Evolutionary conservation across 2,329 filamentous ascomycete genomes (phyloP).

Genomic region (Mariannaea sp.): DNA sequence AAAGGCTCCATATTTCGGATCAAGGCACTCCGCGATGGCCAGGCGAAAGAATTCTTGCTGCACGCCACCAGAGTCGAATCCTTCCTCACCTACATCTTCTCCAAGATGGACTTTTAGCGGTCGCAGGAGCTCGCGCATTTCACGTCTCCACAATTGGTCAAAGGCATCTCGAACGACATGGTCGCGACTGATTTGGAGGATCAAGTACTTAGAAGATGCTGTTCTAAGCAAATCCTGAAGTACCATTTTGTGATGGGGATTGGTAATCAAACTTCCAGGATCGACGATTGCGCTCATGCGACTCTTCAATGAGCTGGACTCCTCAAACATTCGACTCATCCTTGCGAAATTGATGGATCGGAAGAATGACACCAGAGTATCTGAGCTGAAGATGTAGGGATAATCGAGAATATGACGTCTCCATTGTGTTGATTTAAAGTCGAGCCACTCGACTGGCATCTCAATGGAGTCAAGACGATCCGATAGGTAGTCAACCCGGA

Average conservation of each 20-base stretch:
- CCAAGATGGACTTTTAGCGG: conserved; percentile 89
- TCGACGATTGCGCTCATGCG: conserved; percentile 62
- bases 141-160: conserved; percentile 86
- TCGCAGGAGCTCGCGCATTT: conserved; percentile 79
- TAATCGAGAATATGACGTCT: conserved; percentile 78
- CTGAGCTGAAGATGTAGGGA: conserved; percentile 76
- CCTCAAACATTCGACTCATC: conserved; percentile 82
- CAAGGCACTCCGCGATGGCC: conserved; percentile 77
- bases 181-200: conserved; percentile 70
- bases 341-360: conserved; percentile 83
- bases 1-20: conserved; percentile 80
- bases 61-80: conserved; percentile 91
- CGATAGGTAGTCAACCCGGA: conserved; percentile 75
- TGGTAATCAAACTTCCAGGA: conserved; percentile 59
- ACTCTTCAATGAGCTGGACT: conserved; percentile 62
- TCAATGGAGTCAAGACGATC: conserved; percentile 76
- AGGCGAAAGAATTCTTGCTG: conserved; percentile 96
- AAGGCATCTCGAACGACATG: conserved; percentile 75
- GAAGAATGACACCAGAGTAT: conserved; percentile 80
- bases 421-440: conserved; percentile 63
- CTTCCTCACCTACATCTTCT: conserved; percentile 81
- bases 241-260: conserved; percentile 62
- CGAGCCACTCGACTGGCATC: conserved; percentile 74
- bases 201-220: conserved; percentile 71
- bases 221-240: conserved; percentile 67